Percentiles rank a stretch among this genome's conserved stretches.
Conservation (phyloP, 2,329 filamentous ascomycete genomes). For the Arachnopeziza araneosa region DNA sequence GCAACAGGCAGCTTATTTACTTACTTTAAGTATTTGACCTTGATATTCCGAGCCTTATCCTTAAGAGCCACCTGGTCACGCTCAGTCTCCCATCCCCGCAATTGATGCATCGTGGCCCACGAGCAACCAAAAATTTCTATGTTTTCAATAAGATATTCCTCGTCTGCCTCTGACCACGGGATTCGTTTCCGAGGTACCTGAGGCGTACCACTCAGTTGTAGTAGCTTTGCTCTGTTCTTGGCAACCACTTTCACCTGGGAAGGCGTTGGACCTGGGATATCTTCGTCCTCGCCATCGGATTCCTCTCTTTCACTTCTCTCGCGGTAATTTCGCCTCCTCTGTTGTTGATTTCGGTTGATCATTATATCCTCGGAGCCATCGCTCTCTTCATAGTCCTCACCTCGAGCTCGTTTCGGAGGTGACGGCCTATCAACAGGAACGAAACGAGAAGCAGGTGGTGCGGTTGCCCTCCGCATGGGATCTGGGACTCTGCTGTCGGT, state of each 20-base stretch:
- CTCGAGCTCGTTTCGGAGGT: slow-evolving; percentile 3
- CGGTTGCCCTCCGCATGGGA: slow-evolving; percentile 10
- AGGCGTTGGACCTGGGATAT: slow-evolving; percentile 6
- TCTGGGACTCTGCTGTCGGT: slow-evolving; percentile 16
- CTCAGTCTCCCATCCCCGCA: slow-evolving; percentile 28
- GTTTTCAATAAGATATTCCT: slow-evolving; percentile 40
- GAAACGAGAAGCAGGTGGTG: neutral
- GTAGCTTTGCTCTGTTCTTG: neutral
- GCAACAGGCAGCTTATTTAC: slow-evolving; percentile 14
- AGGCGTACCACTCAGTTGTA: neutral
- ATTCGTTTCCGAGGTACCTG: slow-evolving; percentile 14
- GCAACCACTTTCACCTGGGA: slow-evolving; percentile 9
- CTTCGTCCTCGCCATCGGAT: slow-evolving; percentile 6
- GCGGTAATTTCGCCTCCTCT: neutral
- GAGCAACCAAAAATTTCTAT: slow-evolving; percentile 40
- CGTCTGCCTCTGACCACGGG: slow-evolving; percentile 36
- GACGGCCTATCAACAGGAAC: slow-evolving; percentile 2
- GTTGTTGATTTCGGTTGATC: neutral
- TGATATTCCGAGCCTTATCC: slow-evolving; percentile 50
- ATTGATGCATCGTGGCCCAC: slow-evolving; percentile 41
- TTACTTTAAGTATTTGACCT: slow-evolving; percentile 39
- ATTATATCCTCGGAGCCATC: neutral
- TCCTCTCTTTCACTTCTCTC: neutral
- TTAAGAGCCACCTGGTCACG: slow-evolving; percentile 47
- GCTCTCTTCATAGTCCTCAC: neutral